Evolutionary conservation across 2,329 filamentous ascomycete species (phyloP).

Genomic region (Calonectria pteridis): DNA sequence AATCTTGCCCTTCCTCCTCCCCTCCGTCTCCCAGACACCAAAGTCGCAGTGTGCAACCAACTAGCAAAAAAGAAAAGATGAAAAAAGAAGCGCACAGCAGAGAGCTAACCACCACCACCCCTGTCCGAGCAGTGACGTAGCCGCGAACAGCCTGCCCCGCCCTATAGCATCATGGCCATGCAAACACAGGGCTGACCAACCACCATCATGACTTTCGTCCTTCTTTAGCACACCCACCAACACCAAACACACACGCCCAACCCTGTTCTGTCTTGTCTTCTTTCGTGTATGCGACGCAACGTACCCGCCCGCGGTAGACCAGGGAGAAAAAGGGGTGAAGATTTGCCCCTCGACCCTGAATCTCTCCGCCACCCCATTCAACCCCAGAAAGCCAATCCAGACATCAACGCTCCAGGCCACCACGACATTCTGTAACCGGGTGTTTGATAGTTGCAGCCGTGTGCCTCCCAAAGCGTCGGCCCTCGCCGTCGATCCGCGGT

Average conservation of each 20-base stretch:
- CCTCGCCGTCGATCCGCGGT: neutral
- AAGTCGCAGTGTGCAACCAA: neutral
- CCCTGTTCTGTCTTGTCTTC: neutral
- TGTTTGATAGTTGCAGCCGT: neutral
- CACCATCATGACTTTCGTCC: neutral
- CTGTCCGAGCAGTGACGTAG: constrained; percentile 26
- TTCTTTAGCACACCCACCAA: neutral
- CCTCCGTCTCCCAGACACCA: neutral
- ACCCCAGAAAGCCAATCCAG: neutral
- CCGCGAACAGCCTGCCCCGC: constrained; percentile 13
- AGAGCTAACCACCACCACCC: neutral
- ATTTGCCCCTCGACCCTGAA: constrained; percentile 3
- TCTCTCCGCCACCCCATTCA: neutral
- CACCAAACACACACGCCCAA: neutral
- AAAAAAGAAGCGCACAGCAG: neutral
- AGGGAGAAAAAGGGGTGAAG: neutral
- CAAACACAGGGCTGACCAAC: constrained; percentile 28
- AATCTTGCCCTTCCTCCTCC: neutral
- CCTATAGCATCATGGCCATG: constrained; percentile 21
- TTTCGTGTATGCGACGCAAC: neutral
- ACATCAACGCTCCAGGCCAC: neutral
- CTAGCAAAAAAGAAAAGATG: neutral
- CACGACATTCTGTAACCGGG: neutral
- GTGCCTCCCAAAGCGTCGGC: neutral
- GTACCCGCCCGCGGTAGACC: neutral